A percentile compares a stretch with the other conserved stretches of the same genome.
These are phyloP conservation scores for Pythium rhizo-oryzae DNA, from an alignment of 352 stramenopile species.

Conservation along the genomic window DNA sequence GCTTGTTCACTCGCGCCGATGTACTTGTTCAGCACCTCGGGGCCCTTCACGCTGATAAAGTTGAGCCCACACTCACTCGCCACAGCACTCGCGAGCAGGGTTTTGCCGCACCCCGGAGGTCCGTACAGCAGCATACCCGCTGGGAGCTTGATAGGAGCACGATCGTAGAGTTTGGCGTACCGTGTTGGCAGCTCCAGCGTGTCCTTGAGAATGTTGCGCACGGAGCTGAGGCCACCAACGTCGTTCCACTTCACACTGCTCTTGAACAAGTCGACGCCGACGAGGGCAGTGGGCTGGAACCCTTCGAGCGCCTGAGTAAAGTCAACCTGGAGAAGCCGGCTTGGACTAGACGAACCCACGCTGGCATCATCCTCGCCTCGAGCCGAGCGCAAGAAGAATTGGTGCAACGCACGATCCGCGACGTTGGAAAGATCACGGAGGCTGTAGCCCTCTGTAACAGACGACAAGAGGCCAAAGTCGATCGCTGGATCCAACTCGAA, in stretches of 20 bases:
- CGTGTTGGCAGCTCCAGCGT: constrained; percentile 86
- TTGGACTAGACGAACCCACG: neutral
- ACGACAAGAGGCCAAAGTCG: constrained; percentile 62
- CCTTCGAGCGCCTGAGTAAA: constrained; percentile 74
- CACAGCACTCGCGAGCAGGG: constrained; percentile 83
- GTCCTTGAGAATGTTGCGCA: constrained; percentile 88
- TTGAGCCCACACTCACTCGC: constrained; percentile 88
- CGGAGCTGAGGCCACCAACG: constrained; percentile 77
- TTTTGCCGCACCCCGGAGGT: constrained; percentile 92
- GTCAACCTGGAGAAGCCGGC: constrained; percentile 56
- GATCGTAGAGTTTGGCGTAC: constrained; percentile 83
- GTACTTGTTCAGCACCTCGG: constrained; percentile 92
- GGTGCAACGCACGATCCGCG: constrained; percentile 68
- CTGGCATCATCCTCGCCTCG: neutral
- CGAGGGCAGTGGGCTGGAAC: constrained; percentile 82
- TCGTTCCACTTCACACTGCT: constrained; percentile 88
- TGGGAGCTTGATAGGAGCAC: constrained; percentile 80
- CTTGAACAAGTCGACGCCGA: constrained; percentile 85
- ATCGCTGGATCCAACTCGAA: constrained; percentile 56
- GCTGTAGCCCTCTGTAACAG: constrained; percentile 79
- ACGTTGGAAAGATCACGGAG: constrained; percentile 77
- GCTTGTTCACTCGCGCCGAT: constrained; percentile 90
- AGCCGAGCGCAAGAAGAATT: constrained; percentile 53
- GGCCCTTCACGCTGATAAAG: constrained; percentile 92
- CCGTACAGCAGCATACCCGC: constrained; percentile 91